phyloP scores from a whole-genome alignment of 2,329 filamentous ascomycete genomes.

The Aspergillus viridinutans region DNA sequence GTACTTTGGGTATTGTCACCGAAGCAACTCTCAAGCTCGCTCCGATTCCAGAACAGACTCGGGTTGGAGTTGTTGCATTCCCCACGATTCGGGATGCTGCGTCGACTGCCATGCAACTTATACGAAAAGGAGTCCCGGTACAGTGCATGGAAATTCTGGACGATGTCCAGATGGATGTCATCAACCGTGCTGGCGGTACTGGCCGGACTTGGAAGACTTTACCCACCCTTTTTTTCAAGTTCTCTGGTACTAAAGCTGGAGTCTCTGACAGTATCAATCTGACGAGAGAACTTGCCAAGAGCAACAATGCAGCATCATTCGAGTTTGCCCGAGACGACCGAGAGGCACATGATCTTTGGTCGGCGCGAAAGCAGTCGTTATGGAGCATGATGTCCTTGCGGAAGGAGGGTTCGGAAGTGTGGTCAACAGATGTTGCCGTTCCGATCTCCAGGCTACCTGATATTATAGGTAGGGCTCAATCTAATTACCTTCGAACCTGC shows the following conservation, averaged over 20 bases:
- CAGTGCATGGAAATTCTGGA: slow-evolving; percentile 64
- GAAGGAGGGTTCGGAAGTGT: slow-evolving; percentile 54
- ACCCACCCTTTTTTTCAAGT: slow-evolving; percentile 47
- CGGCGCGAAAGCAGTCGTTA: slow-evolving; percentile 56
- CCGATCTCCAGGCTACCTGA: slow-evolving; percentile 59
- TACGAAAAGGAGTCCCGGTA: slow-evolving; percentile 61
- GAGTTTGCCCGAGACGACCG: slow-evolving; percentile 52
- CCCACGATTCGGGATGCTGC: slow-evolving; percentile 58
- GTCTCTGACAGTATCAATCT: slow-evolving; percentile 71
- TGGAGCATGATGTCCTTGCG: slow-evolving; percentile 59
- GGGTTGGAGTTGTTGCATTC: slow-evolving; percentile 62
- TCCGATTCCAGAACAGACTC: slow-evolving; percentile 58
- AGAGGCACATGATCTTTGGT: slow-evolving; percentile 56
- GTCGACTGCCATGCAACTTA: slow-evolving; percentile 59
- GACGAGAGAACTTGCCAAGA: slow-evolving; percentile 64
- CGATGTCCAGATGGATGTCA: slow-evolving; percentile 60
- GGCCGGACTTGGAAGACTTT: slow-evolving; percentile 43
- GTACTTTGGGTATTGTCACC: slow-evolving; percentile 66
- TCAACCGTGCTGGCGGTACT: slow-evolving; percentile 62
- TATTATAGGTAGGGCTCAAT: slow-evolving; percentile 49
- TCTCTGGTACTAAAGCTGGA: slow-evolving; percentile 72
- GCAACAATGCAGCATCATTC: slow-evolving; percentile 53
- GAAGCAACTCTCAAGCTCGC: slow-evolving; percentile 66
- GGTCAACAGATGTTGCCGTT: slow-evolving; percentile 60
- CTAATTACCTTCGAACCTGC: neutral